Evolutionary conservation across 2,329 filamentous ascomycete species (phyloP), one percentile per base, ranked within the genome.

Genomic region (Ilyonectria mors-panacis): DNA sequence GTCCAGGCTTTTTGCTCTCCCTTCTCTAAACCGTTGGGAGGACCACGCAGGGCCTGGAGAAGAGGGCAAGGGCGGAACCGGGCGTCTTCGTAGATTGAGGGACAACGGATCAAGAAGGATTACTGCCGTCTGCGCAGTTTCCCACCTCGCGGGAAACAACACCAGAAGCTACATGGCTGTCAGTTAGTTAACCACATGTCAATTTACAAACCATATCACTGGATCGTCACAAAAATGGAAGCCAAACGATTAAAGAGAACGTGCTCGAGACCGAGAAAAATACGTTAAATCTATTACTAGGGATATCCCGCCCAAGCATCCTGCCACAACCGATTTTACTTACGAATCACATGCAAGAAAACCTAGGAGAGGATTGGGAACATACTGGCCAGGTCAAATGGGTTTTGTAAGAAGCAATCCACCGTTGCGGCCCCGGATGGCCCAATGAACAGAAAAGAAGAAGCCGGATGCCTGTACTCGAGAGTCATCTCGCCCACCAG

Each of bases 31-130:
- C 15, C 12, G 19, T 21, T 19, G 17, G 19, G 39, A 35, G 19
- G 39, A 35, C 15, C 19, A 33, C 21, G 57, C 21, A 42, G 10
- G 47, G 3, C 19, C 12, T 63, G 26, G 23, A 56, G 42, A 30
- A 66, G 57, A 42, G 23, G 47, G 56, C 35, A 53, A 59, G 45
- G 63, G 47, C 35, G 39, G 60, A 65, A 64, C 48, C 51, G 58
- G 48, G 47, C 50, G 68, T 62, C 73, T 78, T 76, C 77, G 81
- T 83, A 85, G 85, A 86, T 83, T 81, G 85, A 88, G 86, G 85
- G 87, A 82, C 81, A 84, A 86, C 79, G 86, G 87, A 87, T 85
- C 84, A 89, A 91, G 86, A 78, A 84, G 87, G 88, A 85, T 88
- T 88, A 82, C 85, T 85, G 86, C 82, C 85, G 87, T 88, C 85